These are phyloP conservation scores for Pythium plurisporium DNA, from an alignment of 352 stramenopile genomes.

Conservation along the genomic window DNA sequence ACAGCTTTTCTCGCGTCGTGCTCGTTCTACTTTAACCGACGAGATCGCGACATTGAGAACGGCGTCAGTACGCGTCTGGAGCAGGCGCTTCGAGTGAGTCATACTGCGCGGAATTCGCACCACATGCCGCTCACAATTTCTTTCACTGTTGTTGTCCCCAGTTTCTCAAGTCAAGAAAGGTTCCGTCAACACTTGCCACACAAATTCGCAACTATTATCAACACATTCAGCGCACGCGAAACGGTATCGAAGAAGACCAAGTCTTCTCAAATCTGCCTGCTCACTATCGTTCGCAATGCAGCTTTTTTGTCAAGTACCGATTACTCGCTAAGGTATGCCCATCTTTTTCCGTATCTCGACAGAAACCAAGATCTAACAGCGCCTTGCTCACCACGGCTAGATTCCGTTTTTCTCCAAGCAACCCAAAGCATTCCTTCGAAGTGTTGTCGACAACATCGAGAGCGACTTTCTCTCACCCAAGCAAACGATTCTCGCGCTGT, in stretches of 20 bases:
- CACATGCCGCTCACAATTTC: too few species aligned
- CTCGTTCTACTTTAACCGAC: slow-evolving; percentile 61
- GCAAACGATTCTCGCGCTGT: slow-evolving; percentile 14
- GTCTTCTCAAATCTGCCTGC: slow-evolving; percentile 16
- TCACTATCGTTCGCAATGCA: slow-evolving; percentile 22
- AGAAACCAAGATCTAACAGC: too few species aligned
- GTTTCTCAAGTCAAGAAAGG: slow-evolving; percentile 42
- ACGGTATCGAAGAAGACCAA: slow-evolving; percentile 25
- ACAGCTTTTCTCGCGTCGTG: slow-evolving; percentile 56
- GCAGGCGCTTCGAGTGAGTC: slow-evolving; percentile 33
- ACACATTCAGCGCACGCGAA: slow-evolving; percentile 66
- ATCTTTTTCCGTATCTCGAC: neutral
- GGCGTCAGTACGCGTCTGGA: slow-evolving; percentile 50
- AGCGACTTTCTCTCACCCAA: slow-evolving; percentile 25
- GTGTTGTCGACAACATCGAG: slow-evolving; percentile 18
- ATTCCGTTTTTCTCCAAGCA: slow-evolving; percentile 24
- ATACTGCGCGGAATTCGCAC: too few species aligned
- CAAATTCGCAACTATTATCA: slow-evolving; percentile 57
- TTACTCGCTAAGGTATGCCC: slow-evolving; percentile 11
- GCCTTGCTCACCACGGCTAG: too few species aligned
- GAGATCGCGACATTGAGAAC: slow-evolving; percentile 47
- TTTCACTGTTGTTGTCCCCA: slow-evolving; percentile 1
- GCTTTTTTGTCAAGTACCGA: slow-evolving; percentile 25
- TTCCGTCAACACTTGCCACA: slow-evolving; percentile 26
- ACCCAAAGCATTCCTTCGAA: slow-evolving; percentile 19